Evolutionary conservation across 352 stramenopile genomes (phyloP).

Genomic region (Phytophthora hibernalis): DNA sequence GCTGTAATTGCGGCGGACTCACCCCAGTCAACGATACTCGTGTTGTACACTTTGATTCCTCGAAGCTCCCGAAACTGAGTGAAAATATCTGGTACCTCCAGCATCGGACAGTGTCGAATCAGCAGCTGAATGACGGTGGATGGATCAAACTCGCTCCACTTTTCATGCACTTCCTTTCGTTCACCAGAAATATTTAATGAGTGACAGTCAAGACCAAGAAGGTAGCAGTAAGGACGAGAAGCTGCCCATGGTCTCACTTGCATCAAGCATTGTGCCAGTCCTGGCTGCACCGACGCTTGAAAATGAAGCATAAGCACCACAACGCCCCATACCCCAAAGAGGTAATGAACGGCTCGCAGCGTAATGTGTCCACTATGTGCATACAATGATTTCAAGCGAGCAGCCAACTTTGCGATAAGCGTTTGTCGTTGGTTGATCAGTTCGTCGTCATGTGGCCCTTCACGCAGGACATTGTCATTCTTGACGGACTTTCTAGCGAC

Average conservation of each 20-base stretch:
- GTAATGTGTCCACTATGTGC: background rate
- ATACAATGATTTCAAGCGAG: background rate
- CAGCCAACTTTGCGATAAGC: background rate
- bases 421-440: background rate
- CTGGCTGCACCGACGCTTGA: conserved; percentile 18
- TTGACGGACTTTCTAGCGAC: too few relatives aligned
- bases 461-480: background rate
- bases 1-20: conserved; percentile 18
- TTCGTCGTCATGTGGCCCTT: conserved; percentile 4
- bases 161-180: conserved; percentile 12
- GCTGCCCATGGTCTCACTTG: conserved; percentile 46
- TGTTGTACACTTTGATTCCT: conserved; percentile 52
- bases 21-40: conserved; percentile 39
- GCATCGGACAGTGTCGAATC: conserved; percentile 41
- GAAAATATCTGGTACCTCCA: conserved; percentile 40
- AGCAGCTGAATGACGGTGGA: conserved; percentile 36
- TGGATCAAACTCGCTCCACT: conserved; percentile 39
- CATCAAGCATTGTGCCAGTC: conserved; percentile 32
- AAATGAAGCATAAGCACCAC: conserved; percentile 30
- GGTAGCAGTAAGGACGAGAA: conserved; percentile 38
- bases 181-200: conserved; percentile 19
- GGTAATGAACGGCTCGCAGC: conserved; percentile 11
- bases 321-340: conserved; percentile 25
- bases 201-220: conserved; percentile 43
- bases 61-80: conserved; percentile 32